Base-by-base conservation (phyloP, 2,329 filamentous ascomycete species). In the Fusarium sacchari region DNA sequence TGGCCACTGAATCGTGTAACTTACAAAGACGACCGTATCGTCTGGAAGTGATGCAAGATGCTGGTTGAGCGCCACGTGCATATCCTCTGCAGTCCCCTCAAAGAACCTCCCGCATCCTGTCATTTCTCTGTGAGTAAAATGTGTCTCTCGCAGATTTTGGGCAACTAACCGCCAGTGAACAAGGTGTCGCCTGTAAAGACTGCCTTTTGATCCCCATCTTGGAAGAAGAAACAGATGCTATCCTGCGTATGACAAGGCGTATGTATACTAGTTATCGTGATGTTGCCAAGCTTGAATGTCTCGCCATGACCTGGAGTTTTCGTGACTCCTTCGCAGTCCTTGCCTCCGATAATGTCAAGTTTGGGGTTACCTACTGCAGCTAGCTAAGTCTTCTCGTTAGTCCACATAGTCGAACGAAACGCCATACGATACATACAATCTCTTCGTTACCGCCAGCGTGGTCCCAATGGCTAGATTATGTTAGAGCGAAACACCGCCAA, bases 121-220 rank as follows among this genome's bases (percentile, higher is more conserved):
- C 17, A 43, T 24, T 0, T 4, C 0, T 15, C 4, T 7, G 22
- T 56, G 6, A 56, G 37, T 5, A 15, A 43, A 4, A 2, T 6
- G 3, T 15, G 8, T 10, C 13, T 24, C 6, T 43, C 1, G 4
- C 6, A 30, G 15, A 4, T 2, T 20, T 3, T 10, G 5, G 4
- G 8, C 6, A 14, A 56, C 26, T 20, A 7, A 56, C 37, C 53
- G 7, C 53, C 53, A 32, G 28, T 56, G 28, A 56, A 56, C 22
- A 56, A 26, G 12, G 53, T 56, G 13, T 56, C 53, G 5, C 53
- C 53, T 22, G 53, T 44, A 20, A 56, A 56, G 3, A 56, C 28
- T 8, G 28, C 53, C 15, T 44, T 56, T 30, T 32, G 37, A 8
- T 56, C 13, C 7, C 28, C 28, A 32, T 44, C 37, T 26, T 43